Base-by-base conservation (phyloP, 371 early-diverging fungal species). In the Parasitella parasitica region DNA sequence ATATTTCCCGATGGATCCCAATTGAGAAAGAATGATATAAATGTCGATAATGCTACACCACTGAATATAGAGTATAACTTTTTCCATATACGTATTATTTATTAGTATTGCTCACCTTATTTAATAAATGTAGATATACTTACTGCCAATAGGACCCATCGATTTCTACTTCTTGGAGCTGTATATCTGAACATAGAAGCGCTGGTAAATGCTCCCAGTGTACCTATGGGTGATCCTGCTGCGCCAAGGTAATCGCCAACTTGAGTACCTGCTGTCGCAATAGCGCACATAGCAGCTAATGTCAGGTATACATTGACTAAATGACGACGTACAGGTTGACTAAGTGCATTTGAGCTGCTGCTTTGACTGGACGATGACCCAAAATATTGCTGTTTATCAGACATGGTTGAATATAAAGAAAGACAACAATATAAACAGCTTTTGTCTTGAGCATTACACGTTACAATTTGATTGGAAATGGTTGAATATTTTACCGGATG, bases 221-320 rank as follows among this genome's bases (percentile, higher is more conserved):
- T 63, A 6, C 69, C 64, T 43, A 68, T 28, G 2, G 60, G 28
- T 0, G 69, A 56, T 2, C 69, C 59, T 16, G 39, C 49, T 15
- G 53, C 20, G 16, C 64, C 70, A 8, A 62, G 28, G 2, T 58
- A 52, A 15, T 67, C 48, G 12, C 65, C 64, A 24, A 54, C 41
- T 52, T 61, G 54, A 1, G 79, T 64, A 12, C 81, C 75, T n/a
- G 65, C 20, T 0, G 83, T 73, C 20, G 81, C 78, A 13, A 81
- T 41, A 13, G 69, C 72, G 34, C 84, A 65, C 82, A 84, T 82
- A 43, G 71, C 81, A 0, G 86, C 81, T 52, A 85, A 57, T 43
- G 73, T 72, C 12, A 80, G 63, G 52, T 82, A 85, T 4, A 85
- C 84, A 55, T 78, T 38, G 15, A 72, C 59, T 9, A 85, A 62